Percentiles rank a stretch among this genome's conserved stretches.
Evolutionary conservation across 2,329 filamentous ascomycete species (phyloP).

Genomic region (Arachnomyces sp.): DNA sequence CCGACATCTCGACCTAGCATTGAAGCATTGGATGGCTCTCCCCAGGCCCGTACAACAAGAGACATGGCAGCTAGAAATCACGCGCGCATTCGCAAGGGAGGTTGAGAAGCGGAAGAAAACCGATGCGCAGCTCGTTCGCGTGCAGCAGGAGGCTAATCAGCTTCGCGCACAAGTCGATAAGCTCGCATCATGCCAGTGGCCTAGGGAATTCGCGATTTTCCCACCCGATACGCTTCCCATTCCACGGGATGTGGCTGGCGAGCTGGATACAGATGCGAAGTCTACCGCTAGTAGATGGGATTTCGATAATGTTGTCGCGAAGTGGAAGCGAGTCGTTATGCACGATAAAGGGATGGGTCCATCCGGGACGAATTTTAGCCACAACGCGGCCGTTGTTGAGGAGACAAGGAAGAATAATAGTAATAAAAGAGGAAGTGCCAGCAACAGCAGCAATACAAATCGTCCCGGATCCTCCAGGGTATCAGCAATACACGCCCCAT

Average conservation of each 20-base stretch:
- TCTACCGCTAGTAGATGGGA: slow-evolving; percentile 30
- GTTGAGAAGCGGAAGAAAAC: slow-evolving; percentile 35
- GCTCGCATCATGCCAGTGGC: slow-evolving; percentile 40
- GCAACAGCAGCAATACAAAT: no score
- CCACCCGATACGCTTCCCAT: slow-evolving; percentile 38
- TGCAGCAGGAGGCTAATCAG: slow-evolving; percentile 41
- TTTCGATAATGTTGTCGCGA: slow-evolving; percentile 39
- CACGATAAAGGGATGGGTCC: slow-evolving; percentile 37
- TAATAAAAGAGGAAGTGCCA: no score
- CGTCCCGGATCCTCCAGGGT: no score
- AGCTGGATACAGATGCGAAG: slow-evolving; percentile 19
- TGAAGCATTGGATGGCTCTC: slow-evolving; percentile 64
- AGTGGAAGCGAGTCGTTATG: slow-evolving; percentile 42
- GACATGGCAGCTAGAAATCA: slow-evolving; percentile 40
- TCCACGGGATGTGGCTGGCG: slow-evolving; percentile 29
- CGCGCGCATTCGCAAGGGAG: slow-evolving; percentile 39
- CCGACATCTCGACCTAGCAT: slow-evolving; percentile 69
- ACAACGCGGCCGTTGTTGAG: no score
- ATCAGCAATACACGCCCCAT: no score
- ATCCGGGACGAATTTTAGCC: slow-evolving; percentile 2
- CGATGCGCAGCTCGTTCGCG: slow-evolving; percentile 35
- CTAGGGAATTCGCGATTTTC: slow-evolving; percentile 40
- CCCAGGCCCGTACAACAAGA: slow-evolving; percentile 44
- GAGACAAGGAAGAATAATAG: no score
- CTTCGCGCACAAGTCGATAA: slow-evolving; percentile 40